Conservation (phyloP, 371 early-diverging fungal species). For the Entomophthora muscae region DNA sequence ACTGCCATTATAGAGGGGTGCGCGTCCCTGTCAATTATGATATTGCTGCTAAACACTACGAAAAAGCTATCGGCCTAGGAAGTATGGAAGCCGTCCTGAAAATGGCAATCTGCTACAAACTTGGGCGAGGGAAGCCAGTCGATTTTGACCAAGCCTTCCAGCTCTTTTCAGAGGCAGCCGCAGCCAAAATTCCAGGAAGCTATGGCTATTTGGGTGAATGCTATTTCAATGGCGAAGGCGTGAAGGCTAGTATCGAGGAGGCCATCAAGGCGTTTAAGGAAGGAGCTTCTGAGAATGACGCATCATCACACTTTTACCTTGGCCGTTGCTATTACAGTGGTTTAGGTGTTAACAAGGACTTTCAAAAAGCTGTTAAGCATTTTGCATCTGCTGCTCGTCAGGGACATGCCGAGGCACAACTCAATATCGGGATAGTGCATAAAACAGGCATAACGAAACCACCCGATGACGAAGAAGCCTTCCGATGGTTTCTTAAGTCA, state of each 20-base stretch:
- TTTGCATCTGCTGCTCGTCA: slow-evolving; percentile 18
- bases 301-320: slow-evolving; percentile 12
- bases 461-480: slow-evolving; percentile 41
- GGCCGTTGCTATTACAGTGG: slow-evolving; percentile 13
- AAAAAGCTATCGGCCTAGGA: slow-evolving; percentile 58
- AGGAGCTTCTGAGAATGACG: slow-evolving; percentile 12
- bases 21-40: slow-evolving; percentile 43
- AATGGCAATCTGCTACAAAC: slow-evolving; percentile 5
- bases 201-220: slow-evolving; percentile 3
- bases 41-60: slow-evolving; percentile 55
- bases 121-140: slow-evolving; percentile 1
- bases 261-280: slow-evolving; percentile 1
- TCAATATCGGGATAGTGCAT: slow-evolving; percentile 61
- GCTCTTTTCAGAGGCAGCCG: not conserved
- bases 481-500: slow-evolving; percentile 41
- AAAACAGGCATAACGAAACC: slow-evolving; percentile 46
- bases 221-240: slow-evolving; percentile 2
- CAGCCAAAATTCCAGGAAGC: not conserved
- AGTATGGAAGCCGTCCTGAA: slow-evolving; percentile 45
- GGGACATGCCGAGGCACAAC: slow-evolving; percentile 42
- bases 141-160: slow-evolving; percentile 6
- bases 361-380: slow-evolving; percentile 11
- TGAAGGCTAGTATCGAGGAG: slow-evolving; percentile 2
- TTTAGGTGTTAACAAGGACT: slow-evolving; percentile 10
- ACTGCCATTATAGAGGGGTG: slow-evolving; percentile 57